Evolutionary conservation across 2,329 filamentous ascomycete genomes (phyloP), one percentile per base, ranked within the genome.

Genomic region (Phaeomoniella chlamydospora): DNA sequence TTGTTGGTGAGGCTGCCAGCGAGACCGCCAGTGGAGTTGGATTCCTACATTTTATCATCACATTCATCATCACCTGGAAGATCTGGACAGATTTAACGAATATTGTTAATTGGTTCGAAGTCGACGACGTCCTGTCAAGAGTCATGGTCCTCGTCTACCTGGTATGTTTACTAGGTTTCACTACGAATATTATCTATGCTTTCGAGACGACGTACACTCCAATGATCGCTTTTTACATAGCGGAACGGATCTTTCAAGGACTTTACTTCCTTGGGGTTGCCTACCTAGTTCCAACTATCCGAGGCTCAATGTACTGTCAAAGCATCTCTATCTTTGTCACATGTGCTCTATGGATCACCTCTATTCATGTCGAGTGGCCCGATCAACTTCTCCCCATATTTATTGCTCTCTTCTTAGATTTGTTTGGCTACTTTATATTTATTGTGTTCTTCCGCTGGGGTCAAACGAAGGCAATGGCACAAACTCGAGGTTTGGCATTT

Each of bases 31-130:
- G 62, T 6, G 72, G 67, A 1, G 46, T 63, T 18, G 64, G 71
- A 32, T 54, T 79, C n/a, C 59, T 77, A 14, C 62, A 67, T 17
- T 79, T 78, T 46, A 54, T 63, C 36, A 68, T 77, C 30, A 74
- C 70, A 0, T 78, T 79, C 46, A 67, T 70, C 41, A 65, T 78
- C 56, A 67, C 67, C 18, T 76, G 68, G 65, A 77, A 75, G 46
- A 70, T 78, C 41, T 79, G 74, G 74, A 62, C 60, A 33, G 74
- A 78, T 41, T 60, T 77, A 34, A 61, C 65, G 6, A 47, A 71
- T 15, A 55, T 73, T 5, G 61, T 77, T 39, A 67, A 62, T 39
- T 75, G 73, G 72, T 77, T 78, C 45, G 70, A 77, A 43, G 67
- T 64, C 15, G 70, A 76, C 42, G 74, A 79, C 43, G 64, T 79